Base-by-base conservation (phyloP, 1,139 yeast genomes). In the Magnusiomyces fungicola region DNA sequence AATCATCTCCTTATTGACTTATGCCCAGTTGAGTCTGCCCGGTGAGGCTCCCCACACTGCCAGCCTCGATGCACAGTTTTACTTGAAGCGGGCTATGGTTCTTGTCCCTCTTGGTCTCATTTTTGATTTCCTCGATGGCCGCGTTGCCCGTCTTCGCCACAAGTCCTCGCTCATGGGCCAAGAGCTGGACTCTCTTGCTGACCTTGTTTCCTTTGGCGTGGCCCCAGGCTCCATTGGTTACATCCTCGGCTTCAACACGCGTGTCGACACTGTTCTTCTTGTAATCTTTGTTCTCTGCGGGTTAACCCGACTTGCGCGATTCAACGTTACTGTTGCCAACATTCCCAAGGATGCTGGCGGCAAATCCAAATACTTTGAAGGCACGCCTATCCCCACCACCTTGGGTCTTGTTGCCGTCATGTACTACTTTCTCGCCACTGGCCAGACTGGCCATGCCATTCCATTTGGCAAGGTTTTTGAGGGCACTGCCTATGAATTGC, bases 131-230 rank as follows among this genome's bases (percentile, higher is more conserved):
- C 84, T 92, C 65, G 98, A 92, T 65, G 98, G 98, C 27, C 80
- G 96, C 61, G 98, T 92, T 7, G 98, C 98, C 4, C 78, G 98
- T 60, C 77, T 92, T 71, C 79, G 97, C 69, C 84, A 89, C 67
- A 88, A 92, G 70, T 79, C 96, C 2, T 83, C 95, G 23, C 74
- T 92, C 51, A 87, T 94, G 88, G 98, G 98, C 53, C 97, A 92
- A 68, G 98, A 92, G 69, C 79, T 92, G 60, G 98, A 92, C 65
- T 88, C 97, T 1, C 76, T 92, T 61, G 98, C 98, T 23, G 98
- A 92, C 68, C 78, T 92, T 62, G 79, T 92, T 30, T 83, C 95
- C 16, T 90, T 90, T 66, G 95, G 96, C 54, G 96, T 89, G 22
- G 87, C 94, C 3, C 97, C 97, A 3, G 96, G 97, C 1, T 76